phyloP scores from a whole-genome alignment of 495 filamentous ascomycete genomes.

The Cercophora sp. region DNA sequence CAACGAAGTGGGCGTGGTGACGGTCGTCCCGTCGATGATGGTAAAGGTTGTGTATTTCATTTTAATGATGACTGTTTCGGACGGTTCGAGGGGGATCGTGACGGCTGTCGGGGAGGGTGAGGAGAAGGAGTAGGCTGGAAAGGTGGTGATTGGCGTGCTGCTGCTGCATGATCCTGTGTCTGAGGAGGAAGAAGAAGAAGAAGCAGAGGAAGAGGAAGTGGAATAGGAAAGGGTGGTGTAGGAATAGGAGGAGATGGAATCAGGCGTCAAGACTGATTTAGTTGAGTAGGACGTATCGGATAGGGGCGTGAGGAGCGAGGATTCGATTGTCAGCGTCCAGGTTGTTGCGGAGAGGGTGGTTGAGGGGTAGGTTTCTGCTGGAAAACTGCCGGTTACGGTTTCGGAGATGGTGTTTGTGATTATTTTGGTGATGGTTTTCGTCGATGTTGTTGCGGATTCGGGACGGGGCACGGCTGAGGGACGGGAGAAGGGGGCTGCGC shows the following conservation, averaged over 20 bases:
- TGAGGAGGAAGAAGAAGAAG: background rate
- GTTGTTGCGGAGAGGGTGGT: background rate
- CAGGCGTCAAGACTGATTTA: too few relatives aligned
- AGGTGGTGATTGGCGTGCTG: background rate
- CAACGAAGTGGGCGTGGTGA: background rate
- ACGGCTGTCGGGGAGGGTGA: background rate
- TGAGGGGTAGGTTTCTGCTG: background rate
- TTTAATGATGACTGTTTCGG: conserved; percentile 15
- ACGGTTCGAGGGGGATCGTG: conserved; percentile 13
- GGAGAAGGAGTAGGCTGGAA: too few relatives aligned
- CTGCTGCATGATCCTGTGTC: background rate
- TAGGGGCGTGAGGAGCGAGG: too few relatives aligned
- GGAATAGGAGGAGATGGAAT: too few relatives aligned
- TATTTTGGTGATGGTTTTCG: background rate
- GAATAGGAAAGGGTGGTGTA: background rate
- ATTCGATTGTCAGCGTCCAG: too few relatives aligned
- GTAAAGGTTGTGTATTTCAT: conserved; percentile 12
- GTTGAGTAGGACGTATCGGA: too few relatives aligned
- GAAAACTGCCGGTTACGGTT: background rate
- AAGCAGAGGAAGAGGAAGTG: background rate
- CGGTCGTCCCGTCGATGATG: conserved; percentile 12
- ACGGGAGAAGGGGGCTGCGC: too few relatives aligned
- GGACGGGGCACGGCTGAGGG: background rate
- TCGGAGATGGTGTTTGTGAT: background rate
- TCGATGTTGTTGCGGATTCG: background rate